Conservation (phyloP, 352 stramenopile species). For the Thalassiosira pacifica region DNA sequence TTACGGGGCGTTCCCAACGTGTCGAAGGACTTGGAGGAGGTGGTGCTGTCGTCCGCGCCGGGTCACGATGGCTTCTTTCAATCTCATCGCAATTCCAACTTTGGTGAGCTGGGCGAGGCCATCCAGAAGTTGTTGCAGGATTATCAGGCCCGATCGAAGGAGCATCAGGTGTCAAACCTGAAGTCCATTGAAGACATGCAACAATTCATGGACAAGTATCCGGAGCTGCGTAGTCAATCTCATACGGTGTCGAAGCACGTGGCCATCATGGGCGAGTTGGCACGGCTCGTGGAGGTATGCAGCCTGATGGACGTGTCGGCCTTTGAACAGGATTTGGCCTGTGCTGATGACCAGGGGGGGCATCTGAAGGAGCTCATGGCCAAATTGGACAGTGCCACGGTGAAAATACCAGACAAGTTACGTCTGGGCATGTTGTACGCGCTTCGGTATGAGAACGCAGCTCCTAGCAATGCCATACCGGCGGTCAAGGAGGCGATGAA, state of each 20-base stretch:
- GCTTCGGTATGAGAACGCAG: conserved; percentile 95
- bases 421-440: conserved; percentile 98
- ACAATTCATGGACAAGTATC: conserved; percentile 97
- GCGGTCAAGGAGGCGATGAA: conserved; percentile 87
- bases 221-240: conserved; percentile 94
- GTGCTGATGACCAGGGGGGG: conserved; percentile 87
- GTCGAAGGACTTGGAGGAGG: conserved; percentile 96
- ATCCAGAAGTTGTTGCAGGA: conserved; percentile 97
- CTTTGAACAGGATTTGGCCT: conserved; percentile 94
- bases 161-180: conserved; percentile 88
- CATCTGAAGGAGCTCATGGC: conserved; percentile 88
- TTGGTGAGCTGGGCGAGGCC: conserved; percentile 93
- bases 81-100: conserved; percentile 97
- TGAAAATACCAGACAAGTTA: conserved; percentile 97
- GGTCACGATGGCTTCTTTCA: conserved; percentile 96
- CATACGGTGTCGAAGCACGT: conserved; percentile 99
- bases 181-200: conserved; percentile 98
- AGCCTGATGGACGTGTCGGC: conserved; percentile 98
- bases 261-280: conserved; percentile 97
- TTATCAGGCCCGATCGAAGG: conserved; percentile 93
- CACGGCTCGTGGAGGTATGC: conserved; percentile 95
- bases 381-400: conserved; percentile 82
- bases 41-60: conserved; percentile 93
- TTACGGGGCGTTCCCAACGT: conserved; percentile 94
- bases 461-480: conserved; percentile 78